Conservation (phyloP, 2,329 filamentous ascomycete genomes). For the Graphilbum fragrans region DNA sequence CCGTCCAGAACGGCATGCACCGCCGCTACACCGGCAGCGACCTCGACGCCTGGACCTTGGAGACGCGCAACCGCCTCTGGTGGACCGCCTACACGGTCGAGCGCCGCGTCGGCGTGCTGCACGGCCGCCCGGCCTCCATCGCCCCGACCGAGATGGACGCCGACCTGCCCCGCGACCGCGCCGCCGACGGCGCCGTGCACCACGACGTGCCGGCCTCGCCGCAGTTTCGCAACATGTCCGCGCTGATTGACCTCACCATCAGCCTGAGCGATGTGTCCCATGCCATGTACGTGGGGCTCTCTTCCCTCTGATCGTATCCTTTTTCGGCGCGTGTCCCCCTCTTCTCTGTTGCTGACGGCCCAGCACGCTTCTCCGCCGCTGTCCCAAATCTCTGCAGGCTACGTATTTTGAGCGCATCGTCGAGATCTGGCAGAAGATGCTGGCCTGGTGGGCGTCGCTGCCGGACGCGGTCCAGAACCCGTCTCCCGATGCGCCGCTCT, state of each 20-base stretch:
- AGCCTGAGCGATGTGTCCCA: constrained; percentile 24
- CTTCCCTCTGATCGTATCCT: neutral
- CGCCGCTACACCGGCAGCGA: constrained; percentile 31
- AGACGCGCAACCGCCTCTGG: constrained; percentile 42
- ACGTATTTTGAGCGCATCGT: constrained; percentile 26
- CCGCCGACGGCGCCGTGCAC: neutral
- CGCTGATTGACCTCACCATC: constrained; percentile 18
- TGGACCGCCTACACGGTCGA: constrained; percentile 46
- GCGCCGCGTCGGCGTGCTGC: constrained; percentile 42
- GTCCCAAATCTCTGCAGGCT: constrained; percentile 23
- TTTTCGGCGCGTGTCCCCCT: neutral
- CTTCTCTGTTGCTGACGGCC: constrained; percentile 3
- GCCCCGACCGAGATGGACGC: constrained; percentile 39
- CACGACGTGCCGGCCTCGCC: neutral
- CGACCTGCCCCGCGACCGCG: constrained; percentile 25
- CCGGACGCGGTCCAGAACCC: constrained; percentile 26
- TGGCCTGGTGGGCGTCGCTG: constrained; percentile 27
- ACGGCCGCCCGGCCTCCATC: constrained; percentile 42
- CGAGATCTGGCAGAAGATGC: constrained; percentile 22
- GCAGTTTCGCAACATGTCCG: constrained; percentile 3
- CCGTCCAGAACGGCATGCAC: constrained; percentile 50
- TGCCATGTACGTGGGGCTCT: constrained; percentile 20
- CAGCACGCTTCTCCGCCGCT: constrained; percentile 24
- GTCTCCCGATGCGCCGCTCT: constrained; percentile 24
- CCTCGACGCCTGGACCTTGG: constrained; percentile 32